Conservation (phyloP, 495 filamentous ascomycete genomes). For the Xylaria nigripes region DNA sequence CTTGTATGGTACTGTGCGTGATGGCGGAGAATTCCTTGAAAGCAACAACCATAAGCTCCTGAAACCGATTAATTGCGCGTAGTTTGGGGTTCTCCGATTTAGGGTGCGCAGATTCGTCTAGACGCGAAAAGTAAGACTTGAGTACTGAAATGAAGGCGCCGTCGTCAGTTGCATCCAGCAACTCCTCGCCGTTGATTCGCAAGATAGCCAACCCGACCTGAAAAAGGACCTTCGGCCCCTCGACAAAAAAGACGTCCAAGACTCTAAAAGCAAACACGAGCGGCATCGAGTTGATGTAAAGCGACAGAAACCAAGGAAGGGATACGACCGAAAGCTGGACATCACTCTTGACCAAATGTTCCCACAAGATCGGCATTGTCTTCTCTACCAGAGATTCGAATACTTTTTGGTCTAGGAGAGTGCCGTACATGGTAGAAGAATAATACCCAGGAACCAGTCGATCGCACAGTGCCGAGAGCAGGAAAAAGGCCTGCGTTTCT, state of each 20-base stretch:
- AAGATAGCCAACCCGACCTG: slow-evolving; percentile 93
- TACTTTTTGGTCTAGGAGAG: slow-evolving; percentile 88
- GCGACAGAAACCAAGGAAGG: slow-evolving; percentile 92
- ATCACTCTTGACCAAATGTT: slow-evolving; percentile 88
- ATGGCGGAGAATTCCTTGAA: slow-evolving; percentile 97
- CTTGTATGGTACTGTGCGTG: slow-evolving; percentile 82
- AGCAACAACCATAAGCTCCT: slow-evolving; percentile 96
- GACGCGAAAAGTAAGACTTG: slow-evolving; percentile 84
- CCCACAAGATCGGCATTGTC: slow-evolving; percentile 98
- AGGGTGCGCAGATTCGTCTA: slow-evolving; percentile 94
- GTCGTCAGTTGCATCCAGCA: slow-evolving; percentile 92
- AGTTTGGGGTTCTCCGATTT: slow-evolving; percentile 89
- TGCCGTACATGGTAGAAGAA: slow-evolving; percentile 97
- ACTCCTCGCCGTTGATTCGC: slow-evolving; percentile 93
- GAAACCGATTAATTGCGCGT: slow-evolving; percentile 86
- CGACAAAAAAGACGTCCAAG: slow-evolving; percentile 94
- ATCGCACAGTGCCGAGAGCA: slow-evolving; percentile 87
- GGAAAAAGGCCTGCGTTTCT: slow-evolving; percentile 89
- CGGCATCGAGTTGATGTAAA: slow-evolving; percentile 99
- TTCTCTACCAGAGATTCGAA: slow-evolving; percentile 96
- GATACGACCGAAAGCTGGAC: slow-evolving; percentile 98
- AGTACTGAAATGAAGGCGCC: slow-evolving; percentile 94
- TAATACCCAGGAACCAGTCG: slow-evolving; percentile 93
- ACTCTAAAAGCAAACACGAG: slow-evolving; percentile 94
- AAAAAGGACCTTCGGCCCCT: slow-evolving; percentile 95